A percentile compares a stretch with the other conserved stretches of the same genome.
Evolutionary conservation across 352 stramenopile genomes (phyloP).

Genomic region (Phytopythium kandeliae): DNA sequence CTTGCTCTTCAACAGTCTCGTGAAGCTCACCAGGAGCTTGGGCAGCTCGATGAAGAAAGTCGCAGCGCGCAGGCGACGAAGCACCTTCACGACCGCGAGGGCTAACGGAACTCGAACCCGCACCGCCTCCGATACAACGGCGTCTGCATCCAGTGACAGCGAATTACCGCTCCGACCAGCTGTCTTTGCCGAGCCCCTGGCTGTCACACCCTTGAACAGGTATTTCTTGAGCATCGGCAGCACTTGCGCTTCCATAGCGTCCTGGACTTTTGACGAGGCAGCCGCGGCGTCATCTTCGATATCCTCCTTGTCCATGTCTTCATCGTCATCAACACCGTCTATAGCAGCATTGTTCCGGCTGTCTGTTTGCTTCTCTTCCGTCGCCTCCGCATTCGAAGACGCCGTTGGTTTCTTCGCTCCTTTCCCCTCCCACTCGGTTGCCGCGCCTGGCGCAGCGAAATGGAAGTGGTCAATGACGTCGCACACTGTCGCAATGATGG

Average conservation of each 20-base stretch:
- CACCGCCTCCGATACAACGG: constrained; percentile 32
- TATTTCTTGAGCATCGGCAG: constrained; percentile 84
- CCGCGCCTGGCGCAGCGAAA: constrained; percentile 73
- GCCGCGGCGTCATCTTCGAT: constrained; percentile 6
- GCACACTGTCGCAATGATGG: constrained; percentile 91
- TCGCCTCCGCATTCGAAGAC: neutral
- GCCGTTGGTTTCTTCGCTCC: neutral
- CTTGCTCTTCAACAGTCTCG: constrained; percentile 86
- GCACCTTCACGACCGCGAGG: constrained; percentile 96
- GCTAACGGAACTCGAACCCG: constrained; percentile 91
- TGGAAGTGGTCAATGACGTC: constrained; percentile 95
- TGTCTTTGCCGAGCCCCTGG: constrained; percentile 51
- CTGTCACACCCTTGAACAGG: constrained; percentile 83
- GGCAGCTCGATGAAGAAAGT: constrained; percentile 93
- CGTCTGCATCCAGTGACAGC: constrained; percentile 17
- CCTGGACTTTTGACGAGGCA: constrained; percentile 57
- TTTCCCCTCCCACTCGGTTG: constrained; percentile 24
- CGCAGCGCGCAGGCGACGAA: constrained; percentile 87
- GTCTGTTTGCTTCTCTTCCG: neutral
- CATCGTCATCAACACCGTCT: constrained; percentile 12
- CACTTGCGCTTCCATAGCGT: constrained; percentile 73
- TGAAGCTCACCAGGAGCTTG: constrained; percentile 90
- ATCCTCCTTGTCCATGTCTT: constrained; percentile 11
- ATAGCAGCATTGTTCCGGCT: constrained; percentile 2
- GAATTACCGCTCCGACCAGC: constrained; percentile 35